Conservation (phyloP, 2,329 filamentous ascomycete genomes). For the Ophiostoma tasmaniense region DNA sequence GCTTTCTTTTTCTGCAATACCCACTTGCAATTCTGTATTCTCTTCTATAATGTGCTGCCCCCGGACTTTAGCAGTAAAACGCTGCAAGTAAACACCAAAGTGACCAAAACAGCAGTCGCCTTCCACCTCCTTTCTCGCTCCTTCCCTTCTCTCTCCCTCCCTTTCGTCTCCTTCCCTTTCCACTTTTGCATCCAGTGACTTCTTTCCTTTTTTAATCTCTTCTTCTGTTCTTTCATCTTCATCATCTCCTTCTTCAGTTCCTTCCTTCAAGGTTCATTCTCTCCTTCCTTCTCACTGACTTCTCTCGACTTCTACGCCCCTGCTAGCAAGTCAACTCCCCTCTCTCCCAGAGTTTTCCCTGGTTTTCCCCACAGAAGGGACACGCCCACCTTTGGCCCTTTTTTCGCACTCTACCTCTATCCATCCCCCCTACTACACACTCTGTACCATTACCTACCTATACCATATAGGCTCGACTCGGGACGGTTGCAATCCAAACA, state of each 20-base stretch:
- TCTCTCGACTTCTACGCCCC: background rate
- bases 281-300: background rate
- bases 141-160: background rate
- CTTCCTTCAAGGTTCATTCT: background rate
- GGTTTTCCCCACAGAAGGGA: conserved; percentile 13
- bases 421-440: background rate
- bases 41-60: no score
- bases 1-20: conserved; percentile 8
- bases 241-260: background rate
- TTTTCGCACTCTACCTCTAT: conserved; percentile 10
- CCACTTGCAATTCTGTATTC: conserved; percentile 4
- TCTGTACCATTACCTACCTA: background rate
- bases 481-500: conserved; percentile 13
- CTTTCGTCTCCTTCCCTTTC: conserved; percentile 1
- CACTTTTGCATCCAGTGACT: background rate
- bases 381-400: conserved; percentile 11
- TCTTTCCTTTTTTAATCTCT: background rate
- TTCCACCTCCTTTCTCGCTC: conserved; percentile 5
- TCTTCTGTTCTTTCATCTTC: background rate
- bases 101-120: background rate
- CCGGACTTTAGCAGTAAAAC: background rate
- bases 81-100: background rate
- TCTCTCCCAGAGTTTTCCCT: conserved; percentile 2
- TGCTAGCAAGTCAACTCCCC: background rate
- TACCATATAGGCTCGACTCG: conserved; percentile 7